Base-by-base conservation (phyloP, 768 basidiomycete species). In the Dictyophora rubrovolvata region DNA sequence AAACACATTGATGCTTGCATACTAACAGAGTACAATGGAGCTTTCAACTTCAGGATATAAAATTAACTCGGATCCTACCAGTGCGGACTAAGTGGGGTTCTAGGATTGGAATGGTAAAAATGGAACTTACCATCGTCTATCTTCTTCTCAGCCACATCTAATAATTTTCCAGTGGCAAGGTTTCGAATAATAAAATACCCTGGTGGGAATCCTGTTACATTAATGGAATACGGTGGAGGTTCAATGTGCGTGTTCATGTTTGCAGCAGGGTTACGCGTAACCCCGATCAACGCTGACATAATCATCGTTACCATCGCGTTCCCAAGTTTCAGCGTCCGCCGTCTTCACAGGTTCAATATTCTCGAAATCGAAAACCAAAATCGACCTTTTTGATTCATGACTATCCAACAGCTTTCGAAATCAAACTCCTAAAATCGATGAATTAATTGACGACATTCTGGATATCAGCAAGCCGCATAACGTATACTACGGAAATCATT, bases 31-130 rank as follows among this genome's bases (percentile, higher is more conserved):
- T 0, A 92, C 89, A 5, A 89, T 73, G 3, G 86, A 87, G 11
- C 71, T 80, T 63, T 92, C 90, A 61, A 82, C 89, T 70, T 83
- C 83, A 2, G 81, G 79, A 79, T 79, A 91, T 5, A 92, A 72
- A 53, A 82, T 73, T 55, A 89, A 65, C 54, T 81, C 78, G 0
- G 82, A 75, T 5, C 50, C 57, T 59, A 17, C 33, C 10, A 56
- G 42, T n/a, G 12, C 5, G n/a, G 7, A n/a, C 55, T 20, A 46
- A 49, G 42, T 51, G 21, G 21, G 34, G 46, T 7, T 35, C 33
- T 11, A 51, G 5, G 5, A 35, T 11, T 28, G 36, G 14, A 6
- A 42, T 8, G 48, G 11, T 52, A 18, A 9, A 12, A 21, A 22
- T 10, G n/a, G n/a, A n/a, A 23, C 21, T 35, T 46, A 53, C 82